A percentile compares a stretch with the other conserved stretches of the same genome.
Conservation (phyloP, 345 rosid genomes). For the Bruguiera sexangula region DNA sequence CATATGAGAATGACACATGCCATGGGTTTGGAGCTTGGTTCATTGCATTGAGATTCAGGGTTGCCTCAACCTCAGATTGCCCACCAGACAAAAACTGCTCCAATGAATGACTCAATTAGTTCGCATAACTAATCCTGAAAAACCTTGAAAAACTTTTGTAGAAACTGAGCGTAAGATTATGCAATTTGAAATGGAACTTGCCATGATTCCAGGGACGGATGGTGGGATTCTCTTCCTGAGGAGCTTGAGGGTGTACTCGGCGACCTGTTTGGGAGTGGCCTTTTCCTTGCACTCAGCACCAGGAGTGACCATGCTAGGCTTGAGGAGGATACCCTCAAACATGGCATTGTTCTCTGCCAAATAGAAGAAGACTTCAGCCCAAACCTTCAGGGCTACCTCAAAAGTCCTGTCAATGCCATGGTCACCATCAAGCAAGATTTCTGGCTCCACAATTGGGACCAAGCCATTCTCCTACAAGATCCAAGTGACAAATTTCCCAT, state of each 20-base stretch:
- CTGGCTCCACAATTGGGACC: slow-evolving; percentile 99
- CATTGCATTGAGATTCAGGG: slow-evolving; percentile 93
- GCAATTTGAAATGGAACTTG: slow-evolving; percentile 27
- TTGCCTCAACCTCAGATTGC: slow-evolving; percentile 97
- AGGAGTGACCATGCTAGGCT: slow-evolving; percentile 99
- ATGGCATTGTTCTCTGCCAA: slow-evolving; percentile 89
- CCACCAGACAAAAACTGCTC: slow-evolving; percentile 97
- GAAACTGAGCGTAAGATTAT: not conserved
- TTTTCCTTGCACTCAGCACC: slow-evolving; percentile 91
- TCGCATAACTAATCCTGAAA: too few species aligned
- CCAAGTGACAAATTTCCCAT: slow-evolving; percentile 12
- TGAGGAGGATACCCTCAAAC: slow-evolving; percentile 96
- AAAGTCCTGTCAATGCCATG: slow-evolving; percentile 91
- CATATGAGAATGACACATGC: slow-evolving; percentile 98
- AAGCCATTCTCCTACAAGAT: slow-evolving; percentile 75
- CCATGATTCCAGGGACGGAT: slow-evolving; percentile 98
- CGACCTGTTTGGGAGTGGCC: slow-evolving; percentile 80
- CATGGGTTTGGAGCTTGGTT: slow-evolving; percentile 86
- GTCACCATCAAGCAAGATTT: slow-evolving; percentile 93
- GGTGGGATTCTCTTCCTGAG: slow-evolving; percentile 85
- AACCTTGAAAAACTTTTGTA: too few species aligned
- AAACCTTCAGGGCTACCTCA: slow-evolving; percentile 89
- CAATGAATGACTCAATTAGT: slow-evolving; percentile 6
- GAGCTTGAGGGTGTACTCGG: slow-evolving; percentile 91
- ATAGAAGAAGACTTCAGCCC: slow-evolving; percentile 99